A percentile compares a stretch with the other conserved stretches of the same genome.
These are phyloP conservation scores for Eucalyptus guilfoylei DNA, from an alignment of 345 rosid species.

Conservation along the genomic window DNA sequence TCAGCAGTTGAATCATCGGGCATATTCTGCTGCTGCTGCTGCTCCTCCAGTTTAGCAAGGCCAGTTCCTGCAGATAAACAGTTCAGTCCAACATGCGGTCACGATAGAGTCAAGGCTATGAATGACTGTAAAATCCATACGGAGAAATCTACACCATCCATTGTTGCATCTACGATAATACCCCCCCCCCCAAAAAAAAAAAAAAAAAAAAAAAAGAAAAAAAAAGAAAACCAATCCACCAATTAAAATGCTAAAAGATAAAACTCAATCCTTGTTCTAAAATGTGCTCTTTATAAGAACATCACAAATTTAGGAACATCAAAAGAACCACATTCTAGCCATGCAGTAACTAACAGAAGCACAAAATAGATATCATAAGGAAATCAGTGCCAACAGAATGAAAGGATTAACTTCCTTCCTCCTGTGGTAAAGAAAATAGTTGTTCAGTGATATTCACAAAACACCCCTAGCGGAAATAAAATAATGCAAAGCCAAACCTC, in stretches of 20 bases:
- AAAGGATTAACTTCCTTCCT: not conserved
- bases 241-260: not conserved
- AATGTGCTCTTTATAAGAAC: not conserved
- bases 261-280: not conserved
- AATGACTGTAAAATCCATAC: not conserved
- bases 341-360: not conserved
- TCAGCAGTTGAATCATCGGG: constrained; percentile 60
- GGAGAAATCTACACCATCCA: not conserved
- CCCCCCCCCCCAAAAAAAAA: fast-evolving
- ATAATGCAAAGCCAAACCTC: not conserved
- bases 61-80: constrained; percentile 34
- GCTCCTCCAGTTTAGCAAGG: constrained; percentile 57
- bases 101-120: not conserved
- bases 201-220: not conserved
- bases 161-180: not conserved
- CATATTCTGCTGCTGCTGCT: constrained; percentile 44
- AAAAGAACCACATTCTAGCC: not conserved
- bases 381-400: not conserved
- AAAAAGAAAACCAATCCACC: not conserved
- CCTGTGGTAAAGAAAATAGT: not conserved
- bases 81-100: not conserved
- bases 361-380: not conserved
- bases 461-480: not conserved
- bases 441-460: not conserved
- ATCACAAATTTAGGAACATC: not conserved